Base-by-base conservation (phyloP, 345 rosid genomes). In the Gossypium rotundifolium region DNA sequence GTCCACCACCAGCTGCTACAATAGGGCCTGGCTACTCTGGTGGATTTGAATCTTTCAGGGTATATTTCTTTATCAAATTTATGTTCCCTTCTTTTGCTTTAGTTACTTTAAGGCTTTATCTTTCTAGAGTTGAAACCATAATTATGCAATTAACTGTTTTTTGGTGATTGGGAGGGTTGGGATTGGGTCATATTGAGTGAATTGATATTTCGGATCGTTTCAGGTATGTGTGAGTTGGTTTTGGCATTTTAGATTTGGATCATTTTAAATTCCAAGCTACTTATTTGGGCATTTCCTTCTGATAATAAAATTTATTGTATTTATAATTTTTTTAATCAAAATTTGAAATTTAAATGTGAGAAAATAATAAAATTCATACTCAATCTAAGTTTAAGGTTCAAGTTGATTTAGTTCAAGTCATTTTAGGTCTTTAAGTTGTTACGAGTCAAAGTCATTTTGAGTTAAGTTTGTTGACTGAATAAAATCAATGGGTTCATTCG, bases 21-120 rank as follows among this genome's bases (percentile, higher is more conserved):
- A 46, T 82, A 45, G 73, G 84, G 65, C 79, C 72, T 67, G 79
- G 82, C 72, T 57, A 74, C 44, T 76, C 84, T 69, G 67, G 81
- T 72, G 84, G 85, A 75, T 83, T 77, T 72, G 86, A 82, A 59
- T 52, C 70, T 74, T 57, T 67, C 27, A 74, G 82, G 88, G 88
- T 88, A 83, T 84, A 83, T 70, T 53, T 77, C 18, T 58, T 46
- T 49, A 48, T 52, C 40, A 33, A 86, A 5, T 33, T 70, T n/a
- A 55, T 72, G 17, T 16, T 61, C 59, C 14, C 20, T 14, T 75
- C 6, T 63, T 22, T 62, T 49, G 40, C 44, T 68, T 66, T 67
- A 46, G 25, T n/a, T 40, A n/a, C 23, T 64, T 60, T 17, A 64
- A 64, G 9, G n/a, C 38, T 17, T 40, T 64, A 40, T 64, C 27